phyloP scores from a whole-genome alignment of 179 eudicot species.

The Patellifolia procumbens region DNA sequence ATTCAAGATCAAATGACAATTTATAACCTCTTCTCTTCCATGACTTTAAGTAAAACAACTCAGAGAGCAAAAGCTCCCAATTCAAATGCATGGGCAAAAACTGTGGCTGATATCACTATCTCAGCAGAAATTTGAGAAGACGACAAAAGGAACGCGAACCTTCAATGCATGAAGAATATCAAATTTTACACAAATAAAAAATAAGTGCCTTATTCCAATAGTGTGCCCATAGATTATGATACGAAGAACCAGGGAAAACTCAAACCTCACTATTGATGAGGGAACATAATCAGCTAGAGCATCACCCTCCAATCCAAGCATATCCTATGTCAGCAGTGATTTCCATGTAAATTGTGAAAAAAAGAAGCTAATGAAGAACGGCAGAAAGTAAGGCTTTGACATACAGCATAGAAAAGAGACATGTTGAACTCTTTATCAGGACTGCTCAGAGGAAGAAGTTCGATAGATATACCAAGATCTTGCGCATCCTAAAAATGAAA shows the following conservation, averaged over 20 bases:
- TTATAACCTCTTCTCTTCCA: background rate
- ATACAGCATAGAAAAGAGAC: conserved; percentile 80
- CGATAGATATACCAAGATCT: conserved; percentile 94
- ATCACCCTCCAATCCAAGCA: conserved; percentile 87
- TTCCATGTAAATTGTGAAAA: conserved; percentile 12
- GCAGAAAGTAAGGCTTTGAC: conserved; percentile 30
- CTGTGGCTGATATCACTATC: background rate
- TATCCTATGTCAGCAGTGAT: conserved; percentile 52
- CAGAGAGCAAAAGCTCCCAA: background rate
- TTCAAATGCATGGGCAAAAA: background rate
- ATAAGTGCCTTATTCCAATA: background rate
- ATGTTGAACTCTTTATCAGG: conserved; percentile 66
- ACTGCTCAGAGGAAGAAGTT: conserved; percentile 79
- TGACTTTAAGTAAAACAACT: background rate
- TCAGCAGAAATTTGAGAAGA: background rate
- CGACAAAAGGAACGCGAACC: background rate
- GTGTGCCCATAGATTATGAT: background rate
- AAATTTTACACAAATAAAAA: background rate
- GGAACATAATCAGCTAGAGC: conserved; percentile 66
- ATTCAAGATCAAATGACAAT: background rate
- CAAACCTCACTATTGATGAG: conserved; percentile 69
- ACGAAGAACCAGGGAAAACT: background rate
- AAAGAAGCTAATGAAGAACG: conserved; percentile 13
- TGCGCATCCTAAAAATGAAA: conserved; percentile 78
- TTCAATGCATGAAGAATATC: background rate